Evolutionary conservation across 169 alveolate genomes (phyloP).

Genomic region (Cyclospora cayetanensis): DNA sequence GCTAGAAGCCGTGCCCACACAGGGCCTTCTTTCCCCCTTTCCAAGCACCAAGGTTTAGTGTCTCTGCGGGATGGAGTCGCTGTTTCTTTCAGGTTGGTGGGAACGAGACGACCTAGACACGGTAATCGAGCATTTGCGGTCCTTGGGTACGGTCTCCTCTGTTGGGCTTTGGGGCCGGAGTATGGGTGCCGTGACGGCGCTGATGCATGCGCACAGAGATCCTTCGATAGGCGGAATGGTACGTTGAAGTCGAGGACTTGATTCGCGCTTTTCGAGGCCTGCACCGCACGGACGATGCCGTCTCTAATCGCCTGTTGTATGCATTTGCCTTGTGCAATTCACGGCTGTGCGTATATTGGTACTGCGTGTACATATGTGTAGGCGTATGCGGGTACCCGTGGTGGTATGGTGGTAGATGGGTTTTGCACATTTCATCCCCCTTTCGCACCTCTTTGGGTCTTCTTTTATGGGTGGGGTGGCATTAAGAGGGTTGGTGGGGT

Average conservation of each 20-base stretch:
- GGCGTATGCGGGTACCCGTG: no score
- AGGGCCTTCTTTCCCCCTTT: not conserved
- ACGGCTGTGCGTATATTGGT: no score
- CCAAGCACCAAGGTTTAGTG: not conserved
- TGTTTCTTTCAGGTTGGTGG: conserved; percentile 89
- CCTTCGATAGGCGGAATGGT: conserved; percentile 91
- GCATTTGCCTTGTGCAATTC: no score
- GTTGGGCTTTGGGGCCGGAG: conserved; percentile 95
- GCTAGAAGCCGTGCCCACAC: no score
- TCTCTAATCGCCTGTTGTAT: no score
- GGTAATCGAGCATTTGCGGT: conserved; percentile 87
- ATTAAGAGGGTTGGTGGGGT: not conserved
- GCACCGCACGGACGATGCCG: no score
- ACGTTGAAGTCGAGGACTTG: not conserved
- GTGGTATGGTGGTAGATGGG: no score
- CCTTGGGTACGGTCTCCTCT: conserved; percentile 82
- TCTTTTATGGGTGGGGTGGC: not conserved
- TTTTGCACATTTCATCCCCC: not conserved
- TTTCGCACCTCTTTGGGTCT: not conserved
- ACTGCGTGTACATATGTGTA: no score
- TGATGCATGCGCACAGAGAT: conserved; percentile 89
- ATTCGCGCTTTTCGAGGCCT: no score
- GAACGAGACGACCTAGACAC: conserved; percentile 89
- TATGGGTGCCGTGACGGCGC: conserved; percentile 96
- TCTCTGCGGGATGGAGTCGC: conserved; percentile 74